phyloP scores from a whole-genome alignment of 1,284 basidiomycete species.

The Rhizoctonia solani region DNA sequence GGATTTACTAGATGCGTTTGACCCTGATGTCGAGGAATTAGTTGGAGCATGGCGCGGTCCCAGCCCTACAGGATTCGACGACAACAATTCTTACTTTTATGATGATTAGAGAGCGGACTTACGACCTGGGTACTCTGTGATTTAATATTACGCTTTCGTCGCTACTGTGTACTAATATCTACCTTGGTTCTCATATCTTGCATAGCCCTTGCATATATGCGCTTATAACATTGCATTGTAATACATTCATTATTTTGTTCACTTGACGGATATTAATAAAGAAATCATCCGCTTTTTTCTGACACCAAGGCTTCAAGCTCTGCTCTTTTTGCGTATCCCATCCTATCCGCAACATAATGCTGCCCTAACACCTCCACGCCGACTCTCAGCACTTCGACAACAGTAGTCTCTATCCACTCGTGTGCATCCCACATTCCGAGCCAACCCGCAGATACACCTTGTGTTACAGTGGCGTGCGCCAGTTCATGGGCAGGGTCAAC shows the following conservation, averaged over 20 bases:
- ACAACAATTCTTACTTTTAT: slow-evolving; percentile 8
- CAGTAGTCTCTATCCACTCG: slow-evolving; percentile 91
- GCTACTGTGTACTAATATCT: not conserved
- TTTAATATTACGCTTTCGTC: not conserved
- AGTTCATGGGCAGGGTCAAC: slow-evolving; percentile 81
- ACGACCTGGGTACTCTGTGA: not conserved
- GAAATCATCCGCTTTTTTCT: not conserved
- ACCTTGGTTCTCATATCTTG: no score
- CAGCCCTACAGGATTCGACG: slow-evolving; percentile 1
- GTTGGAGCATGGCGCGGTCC: slow-evolving; percentile 18
- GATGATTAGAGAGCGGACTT: no score
- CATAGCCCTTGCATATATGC: slow-evolving; percentile 10
- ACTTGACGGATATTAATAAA: not conserved
- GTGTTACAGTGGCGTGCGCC: slow-evolving; percentile 74
- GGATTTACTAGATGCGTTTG: not conserved
- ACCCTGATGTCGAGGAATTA: not conserved
- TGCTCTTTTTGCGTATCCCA: slow-evolving; percentile 64
- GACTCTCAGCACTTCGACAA: slow-evolving; percentile 81
- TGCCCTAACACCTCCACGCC: slow-evolving; percentile 86
- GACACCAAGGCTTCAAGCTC: slow-evolving; percentile 22
- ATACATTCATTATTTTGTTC: not conserved
- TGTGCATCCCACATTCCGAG: slow-evolving; percentile 86
- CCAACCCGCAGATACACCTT: slow-evolving; percentile 81
- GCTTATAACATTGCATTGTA: not conserved
- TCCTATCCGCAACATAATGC: slow-evolving; percentile 79